Conservation (phyloP, 441 rosid species). For the Euphorbia corollata region DNA sequence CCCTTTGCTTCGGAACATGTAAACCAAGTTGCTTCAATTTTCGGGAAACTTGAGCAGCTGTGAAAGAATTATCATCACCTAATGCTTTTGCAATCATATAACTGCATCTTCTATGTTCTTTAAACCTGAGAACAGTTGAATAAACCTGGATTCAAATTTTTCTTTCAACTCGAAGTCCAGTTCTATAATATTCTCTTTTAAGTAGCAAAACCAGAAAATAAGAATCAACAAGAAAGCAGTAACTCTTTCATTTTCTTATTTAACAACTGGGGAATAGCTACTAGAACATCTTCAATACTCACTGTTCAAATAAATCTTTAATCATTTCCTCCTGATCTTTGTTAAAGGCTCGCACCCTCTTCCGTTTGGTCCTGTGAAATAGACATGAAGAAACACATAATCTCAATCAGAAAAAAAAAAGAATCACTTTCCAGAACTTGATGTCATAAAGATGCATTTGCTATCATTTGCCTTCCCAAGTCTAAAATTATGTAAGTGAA, state of each 20-base stretch:
- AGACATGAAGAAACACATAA: constrained; percentile 21
- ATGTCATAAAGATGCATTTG: constrained; percentile 3
- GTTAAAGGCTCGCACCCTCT: constrained; percentile 60
- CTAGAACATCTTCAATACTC: constrained; percentile 24
- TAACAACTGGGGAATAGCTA: neutral
- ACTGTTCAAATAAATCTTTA: constrained; percentile 72
- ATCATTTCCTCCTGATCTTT: constrained; percentile 73
- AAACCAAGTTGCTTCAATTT: constrained; percentile 84
- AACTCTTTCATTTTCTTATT: neutral
- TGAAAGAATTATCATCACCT: constrained; percentile 48
- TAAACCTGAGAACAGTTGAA: constrained; percentile 45
- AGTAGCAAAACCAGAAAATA: neutral
- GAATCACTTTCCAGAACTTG: constrained; percentile 15
- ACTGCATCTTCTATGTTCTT: constrained; percentile 69
- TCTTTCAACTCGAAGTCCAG: neutral
- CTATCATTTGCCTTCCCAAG: constrained; percentile 7
- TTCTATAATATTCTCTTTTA: neutral
- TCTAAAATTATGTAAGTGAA: constrained; percentile 16
- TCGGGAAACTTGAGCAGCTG: constrained; percentile 74
- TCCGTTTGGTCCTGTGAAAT: constrained; percentile 60
- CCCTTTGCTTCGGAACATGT: constrained; percentile 37
- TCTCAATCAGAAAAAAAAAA: constrained; percentile 19
- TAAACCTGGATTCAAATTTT: constrained; percentile 4
- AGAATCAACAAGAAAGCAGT: neutral
- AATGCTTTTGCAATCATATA: constrained; percentile 72